phyloP scores from a whole-genome alignment of 2,329 filamentous ascomycete genomes.

The Metarhizium album region DNA sequence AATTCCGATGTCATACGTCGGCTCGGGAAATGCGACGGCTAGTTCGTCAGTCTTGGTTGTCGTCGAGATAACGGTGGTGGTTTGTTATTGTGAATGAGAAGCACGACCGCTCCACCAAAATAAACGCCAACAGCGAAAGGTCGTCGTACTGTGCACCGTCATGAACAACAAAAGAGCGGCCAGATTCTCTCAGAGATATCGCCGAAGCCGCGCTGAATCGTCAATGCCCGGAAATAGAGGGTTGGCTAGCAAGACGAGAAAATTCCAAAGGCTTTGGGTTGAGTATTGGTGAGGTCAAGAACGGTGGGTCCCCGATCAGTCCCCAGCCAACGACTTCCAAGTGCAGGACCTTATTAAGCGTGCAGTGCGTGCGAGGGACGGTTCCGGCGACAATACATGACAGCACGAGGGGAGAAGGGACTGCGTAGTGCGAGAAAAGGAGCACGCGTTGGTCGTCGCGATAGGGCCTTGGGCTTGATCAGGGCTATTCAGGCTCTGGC shows the following conservation, averaged over 20 bases:
- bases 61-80: not conserved
- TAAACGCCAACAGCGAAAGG: not conserved
- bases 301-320: not conserved
- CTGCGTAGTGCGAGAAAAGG: not conserved
- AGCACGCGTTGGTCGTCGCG: not conserved
- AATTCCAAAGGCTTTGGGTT: not conserved
- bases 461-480: not conserved
- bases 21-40: not conserved
- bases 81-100: not conserved
- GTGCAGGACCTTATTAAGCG: conserved; percentile 4
- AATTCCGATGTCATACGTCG: not conserved
- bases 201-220: not conserved
- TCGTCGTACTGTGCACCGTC: not conserved
- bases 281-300: not conserved
- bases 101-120: not conserved
- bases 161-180: not conserved
- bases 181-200: not conserved
- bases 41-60: not conserved
- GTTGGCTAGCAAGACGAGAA: not conserved
- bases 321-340: not conserved
- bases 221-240: not conserved
- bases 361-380: not conserved
- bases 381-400: not conserved
- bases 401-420: not conserved
- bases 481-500: not conserved